Conservation (phyloP, 768 basidiomycete genomes). For the Cystofilobasidium bisporidii region DNA sequence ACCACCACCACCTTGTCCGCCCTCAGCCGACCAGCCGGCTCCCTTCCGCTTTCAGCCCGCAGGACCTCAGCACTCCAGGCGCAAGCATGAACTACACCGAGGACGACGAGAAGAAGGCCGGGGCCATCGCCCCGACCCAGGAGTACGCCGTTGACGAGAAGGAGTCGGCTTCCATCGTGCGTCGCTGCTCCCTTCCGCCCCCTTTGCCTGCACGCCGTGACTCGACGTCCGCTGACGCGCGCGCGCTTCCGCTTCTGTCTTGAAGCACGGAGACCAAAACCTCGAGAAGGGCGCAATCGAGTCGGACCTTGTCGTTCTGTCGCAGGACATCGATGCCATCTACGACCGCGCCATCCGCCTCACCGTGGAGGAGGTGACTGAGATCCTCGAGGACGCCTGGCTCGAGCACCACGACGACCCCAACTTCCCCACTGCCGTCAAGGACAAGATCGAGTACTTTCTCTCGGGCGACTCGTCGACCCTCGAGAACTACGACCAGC, state of each 20-base stretch:
- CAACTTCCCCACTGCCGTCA: slow-evolving; percentile 21
- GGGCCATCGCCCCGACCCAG: background rate
- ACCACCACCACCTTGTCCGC: too few species aligned
- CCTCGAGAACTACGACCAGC: slow-evolving; percentile 21
- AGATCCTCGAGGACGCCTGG: slow-evolving; percentile 20
- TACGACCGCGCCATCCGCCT: slow-evolving; percentile 12
- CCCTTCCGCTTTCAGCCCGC: background rate
- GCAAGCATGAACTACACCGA: background rate
- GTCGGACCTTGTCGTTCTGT: slow-evolving; percentile 13
- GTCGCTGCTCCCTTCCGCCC: background rate
- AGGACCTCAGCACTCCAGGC: background rate
- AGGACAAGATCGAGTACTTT: slow-evolving; percentile 26
- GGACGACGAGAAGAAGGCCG: background rate
- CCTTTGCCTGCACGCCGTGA: background rate
- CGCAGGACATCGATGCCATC: slow-evolving; percentile 7
- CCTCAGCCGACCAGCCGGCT: background rate
- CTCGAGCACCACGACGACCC: slow-evolving; percentile 13
- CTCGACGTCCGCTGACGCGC: background rate
- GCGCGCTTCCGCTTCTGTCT: background rate
- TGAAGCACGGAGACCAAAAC: background rate
- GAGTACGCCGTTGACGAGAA: slow-evolving; percentile 5
- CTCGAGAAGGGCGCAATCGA: background rate
- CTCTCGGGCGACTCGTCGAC: slow-evolving; percentile 21
- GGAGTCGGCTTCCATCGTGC: background rate
- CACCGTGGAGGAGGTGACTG: slow-evolving; percentile 5